Evolutionary conservation across 164 flowering plant genomes (phyloP).

Genomic region (Vitis rupestris): DNA sequence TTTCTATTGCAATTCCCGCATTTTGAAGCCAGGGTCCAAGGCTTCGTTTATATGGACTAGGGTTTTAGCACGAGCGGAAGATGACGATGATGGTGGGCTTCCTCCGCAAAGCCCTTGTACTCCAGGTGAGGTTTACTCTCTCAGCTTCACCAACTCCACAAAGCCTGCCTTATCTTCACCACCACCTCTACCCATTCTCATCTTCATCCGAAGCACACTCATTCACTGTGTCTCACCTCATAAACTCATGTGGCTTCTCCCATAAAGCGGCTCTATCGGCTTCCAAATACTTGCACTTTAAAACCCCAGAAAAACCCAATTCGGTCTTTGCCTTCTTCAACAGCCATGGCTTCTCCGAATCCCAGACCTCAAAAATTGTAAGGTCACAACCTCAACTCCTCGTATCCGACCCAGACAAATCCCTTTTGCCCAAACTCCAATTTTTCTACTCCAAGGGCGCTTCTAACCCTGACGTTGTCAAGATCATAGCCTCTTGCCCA

Average conservation of each 20-base stretch:
- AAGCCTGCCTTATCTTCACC: not conserved
- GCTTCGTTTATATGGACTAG: no score
- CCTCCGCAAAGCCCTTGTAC: not conserved
- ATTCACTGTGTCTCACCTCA: constrained; percentile 22
- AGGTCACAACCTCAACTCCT: not conserved
- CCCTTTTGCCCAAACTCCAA: not conserved
- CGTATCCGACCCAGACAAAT: not conserved
- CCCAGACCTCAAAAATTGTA: constrained; percentile 7
- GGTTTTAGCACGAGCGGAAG: not conserved
- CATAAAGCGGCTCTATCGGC: constrained; percentile 15
- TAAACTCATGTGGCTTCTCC: constrained; percentile 17
- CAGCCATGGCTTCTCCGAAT: constrained; percentile 7
- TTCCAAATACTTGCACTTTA: constrained; percentile 10
- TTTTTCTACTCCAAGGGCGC: constrained; percentile 5
- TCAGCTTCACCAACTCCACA: not conserved
- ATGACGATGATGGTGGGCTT: not conserved
- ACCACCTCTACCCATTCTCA: not conserved
- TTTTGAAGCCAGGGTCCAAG: no score
- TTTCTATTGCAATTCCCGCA: no score
- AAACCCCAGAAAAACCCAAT: constrained; percentile 10
- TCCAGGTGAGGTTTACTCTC: not conserved
- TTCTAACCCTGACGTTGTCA: constrained; percentile 1
- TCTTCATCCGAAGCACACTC: constrained; percentile 1
- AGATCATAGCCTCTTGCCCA: not conserved
- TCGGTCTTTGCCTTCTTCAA: constrained; percentile 10